Evolutionary conservation across 495 filamentous ascomycete species (phyloP), one percentile per base, ranked within the genome.

Genomic region (Penicillium mononematosum): DNA sequence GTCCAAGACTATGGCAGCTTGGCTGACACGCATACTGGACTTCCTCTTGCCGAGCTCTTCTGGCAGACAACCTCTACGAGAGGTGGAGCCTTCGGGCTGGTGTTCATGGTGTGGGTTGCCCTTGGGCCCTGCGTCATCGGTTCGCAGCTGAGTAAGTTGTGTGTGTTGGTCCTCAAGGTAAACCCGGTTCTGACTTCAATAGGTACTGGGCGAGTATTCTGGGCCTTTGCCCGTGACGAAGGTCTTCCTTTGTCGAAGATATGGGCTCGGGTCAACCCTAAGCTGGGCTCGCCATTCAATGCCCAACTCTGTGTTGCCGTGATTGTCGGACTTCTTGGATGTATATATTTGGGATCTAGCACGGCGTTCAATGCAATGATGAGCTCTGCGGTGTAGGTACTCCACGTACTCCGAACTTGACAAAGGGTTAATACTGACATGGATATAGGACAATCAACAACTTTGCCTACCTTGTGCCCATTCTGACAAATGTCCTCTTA

Each of bases 1-100:
- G 67, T 70, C 12, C 74, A 81, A 52, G 66, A 75, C 54, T 73
- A 78, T 42, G 48, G 69, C 6, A 53, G 56, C 16, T 56, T 71
- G 5, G 67, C 75, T 5, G 60, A 75, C 41, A 57, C 56, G 5
- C 69, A 77, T 11, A 78, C 78, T 51, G 78, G 80, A 5, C 89
- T 90, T 58, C 89, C 89, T 0, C 79, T 92, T 4, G 84, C 88
- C 7, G 81, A 81, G 45, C 85, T 92, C 46, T 93, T 92, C 69
- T 75, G 65, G 11, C 89, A 92, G 72, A 85, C 87, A 0, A 91
- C 89, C 0, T 84, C 80, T 4, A 85, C 76, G 17, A 78, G 78
- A 0, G 78, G 84, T 2, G 89, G 88, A 6, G 69, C 73, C 4
- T 70, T 77, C 25, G 71, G 67, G 5, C 63, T 76, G 1, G 76